A percentile compares a stretch with the other conserved stretches of the same genome.
Evolutionary conservation across 2,329 filamentous ascomycete genomes (phyloP).

Genomic region (Pestalotiopsis sp.): DNA sequence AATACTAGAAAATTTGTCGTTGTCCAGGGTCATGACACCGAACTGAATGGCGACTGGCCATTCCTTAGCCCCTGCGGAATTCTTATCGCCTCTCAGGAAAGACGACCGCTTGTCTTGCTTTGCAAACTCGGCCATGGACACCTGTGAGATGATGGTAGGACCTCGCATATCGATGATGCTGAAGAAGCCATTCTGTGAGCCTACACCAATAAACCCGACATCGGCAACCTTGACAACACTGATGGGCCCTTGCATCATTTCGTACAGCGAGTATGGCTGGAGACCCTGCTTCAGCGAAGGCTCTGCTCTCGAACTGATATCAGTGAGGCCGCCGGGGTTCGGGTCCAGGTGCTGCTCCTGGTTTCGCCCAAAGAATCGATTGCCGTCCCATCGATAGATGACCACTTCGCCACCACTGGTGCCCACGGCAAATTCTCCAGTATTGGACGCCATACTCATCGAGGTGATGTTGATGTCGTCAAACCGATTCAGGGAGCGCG

Average conservation of each 20-base stretch:
- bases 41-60: constrained; percentile 87
- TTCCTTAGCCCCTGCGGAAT: constrained; percentile 57
- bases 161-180: constrained; percentile 87
- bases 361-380: constrained; percentile 71
- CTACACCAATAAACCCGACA: constrained; percentile 87
- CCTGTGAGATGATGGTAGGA: constrained; percentile 79
- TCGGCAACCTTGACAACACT: constrained; percentile 84
- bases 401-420: constrained; percentile 82
- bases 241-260: constrained; percentile 81
- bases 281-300: constrained; percentile 76
- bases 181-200: constrained; percentile 80
- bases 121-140: constrained; percentile 71
- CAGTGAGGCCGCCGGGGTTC: constrained; percentile 71
- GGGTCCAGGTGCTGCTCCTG: constrained; percentile 54
- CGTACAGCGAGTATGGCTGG: constrained; percentile 77
- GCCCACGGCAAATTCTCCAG: constrained; percentile 84
- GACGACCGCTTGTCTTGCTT: constrained; percentile 78
- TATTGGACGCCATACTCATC: constrained; percentile 80
- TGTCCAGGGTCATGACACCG: constrained; percentile 88
- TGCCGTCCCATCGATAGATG: constrained; percentile 86
- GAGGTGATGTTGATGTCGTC: constrained; percentile 75
- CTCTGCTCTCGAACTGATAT: constrained; percentile 75
- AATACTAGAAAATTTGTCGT: constrained; percentile 95
- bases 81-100: constrained; percentile 63
- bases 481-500: constrained; percentile 78